Evolutionary conservation across 1,284 basidiomycete species (phyloP).

Genomic region (Moniliophthora roreri): DNA sequence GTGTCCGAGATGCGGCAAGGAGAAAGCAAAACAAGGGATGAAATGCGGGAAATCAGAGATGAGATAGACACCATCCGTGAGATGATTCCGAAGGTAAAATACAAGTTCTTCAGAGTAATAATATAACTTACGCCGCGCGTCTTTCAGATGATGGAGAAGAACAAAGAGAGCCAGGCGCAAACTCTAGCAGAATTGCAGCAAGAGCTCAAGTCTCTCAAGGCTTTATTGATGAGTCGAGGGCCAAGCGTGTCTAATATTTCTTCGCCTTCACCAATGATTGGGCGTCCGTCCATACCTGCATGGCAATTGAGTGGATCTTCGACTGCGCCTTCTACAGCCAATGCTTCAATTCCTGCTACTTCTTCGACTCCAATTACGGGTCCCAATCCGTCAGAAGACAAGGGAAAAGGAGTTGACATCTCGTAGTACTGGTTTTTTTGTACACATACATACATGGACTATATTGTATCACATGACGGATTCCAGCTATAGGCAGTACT

Average conservation of each 20-base stretch:
- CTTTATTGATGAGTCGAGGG: constrained; percentile 82
- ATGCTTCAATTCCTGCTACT: constrained; percentile 22
- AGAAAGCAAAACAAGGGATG: constrained; percentile 80
- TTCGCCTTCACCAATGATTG: constrained; percentile 48
- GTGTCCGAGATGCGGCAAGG: constrained; percentile 79
- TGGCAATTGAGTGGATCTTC: constrained; percentile 72
- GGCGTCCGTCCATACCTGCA: constrained; percentile 79
- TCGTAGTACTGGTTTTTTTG: background rate
- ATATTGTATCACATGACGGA: background rate
- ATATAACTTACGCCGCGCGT: constrained; percentile 7
- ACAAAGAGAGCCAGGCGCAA: constrained; percentile 80
- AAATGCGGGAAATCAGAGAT: constrained; percentile 89
- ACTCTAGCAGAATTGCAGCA: constrained; percentile 86
- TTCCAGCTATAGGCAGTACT: background rate
- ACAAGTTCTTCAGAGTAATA: constrained; percentile 1
- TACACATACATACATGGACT: background rate
- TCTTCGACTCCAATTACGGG: background rate
- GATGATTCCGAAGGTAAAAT: constrained; percentile 82
- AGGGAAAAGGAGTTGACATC: background rate
- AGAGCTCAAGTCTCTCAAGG: constrained; percentile 94
- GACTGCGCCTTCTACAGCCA: constrained; percentile 12
- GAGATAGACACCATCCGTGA: constrained; percentile 91
- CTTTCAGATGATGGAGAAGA: constrained; percentile 89
- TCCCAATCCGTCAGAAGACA: background rate
- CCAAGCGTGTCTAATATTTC: constrained; percentile 50